Base-by-base conservation (phyloP, 1,284 basidiomycete species). In the Sanguinoderma infundibulare region DNA sequence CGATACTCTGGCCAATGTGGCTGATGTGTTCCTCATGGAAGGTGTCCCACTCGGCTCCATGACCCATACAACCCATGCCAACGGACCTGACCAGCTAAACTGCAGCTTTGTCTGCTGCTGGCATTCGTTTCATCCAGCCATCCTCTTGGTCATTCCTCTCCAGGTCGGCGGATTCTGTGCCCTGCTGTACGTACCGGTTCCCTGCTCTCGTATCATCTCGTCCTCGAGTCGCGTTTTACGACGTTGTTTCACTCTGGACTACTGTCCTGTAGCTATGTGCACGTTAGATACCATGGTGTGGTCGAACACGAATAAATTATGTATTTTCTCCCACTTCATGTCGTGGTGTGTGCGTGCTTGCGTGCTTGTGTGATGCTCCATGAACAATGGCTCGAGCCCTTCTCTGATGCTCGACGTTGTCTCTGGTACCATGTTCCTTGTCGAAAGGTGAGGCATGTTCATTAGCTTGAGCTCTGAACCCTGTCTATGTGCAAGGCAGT, bases 401-500 rank as follows among this genome's bases (percentile, higher is more conserved):
- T 49, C n/a, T 24, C 17, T 17, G 44, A 49, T 32, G 4, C 1
- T 10, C n/a, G 14, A 32, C n/a, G n/a, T n/a, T 32, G 28, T 32
- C 8, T 32, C n/a, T 32, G 14, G 28, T 26, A 28, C 15, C 8
- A 17, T 3, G 26, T 32, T 30, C 28, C 46, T 49, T 6, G 6
- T 17, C 10, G 46, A 34, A 34, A 20, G 14, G 9, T 14, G 32
- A 14, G 20, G 32, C 15, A 35, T 20, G 10, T 35, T 15, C 32
- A 34, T 2, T 12, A 20, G 14, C n/a, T 26, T n/a, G 35, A 14
- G 30, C 28, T 39, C 34, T 44, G 34, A 7, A 36, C 12, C 9
- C 49, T 49, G n/a, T 28, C 38, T 57, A n/a, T 20, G n/a, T 56
- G 47, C 52, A 34, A 24, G 28, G 40, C n/a, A 47, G 40, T 30